Evolutionary conservation across 306 rosid genomes (phyloP).

Genomic region (Albizia julibrissin): DNA sequence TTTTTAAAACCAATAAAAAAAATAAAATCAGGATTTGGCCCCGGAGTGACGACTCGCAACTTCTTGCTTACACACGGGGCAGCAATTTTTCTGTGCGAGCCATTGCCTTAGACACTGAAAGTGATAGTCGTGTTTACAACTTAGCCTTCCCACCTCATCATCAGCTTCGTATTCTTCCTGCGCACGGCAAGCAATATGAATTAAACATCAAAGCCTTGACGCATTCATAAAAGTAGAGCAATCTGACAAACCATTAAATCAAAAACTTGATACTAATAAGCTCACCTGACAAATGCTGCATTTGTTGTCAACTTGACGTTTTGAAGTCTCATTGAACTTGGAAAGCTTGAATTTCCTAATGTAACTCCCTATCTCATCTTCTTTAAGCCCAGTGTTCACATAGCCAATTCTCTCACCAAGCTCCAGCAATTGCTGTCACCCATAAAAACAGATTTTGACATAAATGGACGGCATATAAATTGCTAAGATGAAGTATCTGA

Average conservation of each 20-base stretch:
- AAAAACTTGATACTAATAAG: not conserved
- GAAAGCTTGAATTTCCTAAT: conserved; percentile 59
- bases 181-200: conserved; percentile 21
- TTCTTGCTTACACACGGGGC: conserved; percentile 88
- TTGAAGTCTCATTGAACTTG: conserved; percentile 39
- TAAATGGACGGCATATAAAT: not conserved
- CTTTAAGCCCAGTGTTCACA: conserved; percentile 86
- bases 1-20: not conserved
- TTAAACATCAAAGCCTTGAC: not conserved
- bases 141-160: conserved; percentile 83
- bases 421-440: conserved; percentile 79
- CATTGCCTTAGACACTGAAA: conserved; percentile 76
- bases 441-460: not conserved
- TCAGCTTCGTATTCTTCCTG: conserved; percentile 88
- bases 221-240: not conserved
- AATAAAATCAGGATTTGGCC: not conserved
- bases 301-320: conserved; percentile 56
- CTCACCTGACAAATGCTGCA: conserved; percentile 94
- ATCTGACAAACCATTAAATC: not conserved
- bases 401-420: conserved; percentile 87
- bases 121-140: conserved; percentile 81
- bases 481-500: not conserved
- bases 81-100: conserved; percentile 78
- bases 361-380: conserved; percentile 63
- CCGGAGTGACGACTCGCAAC: conserved; percentile 53